phyloP scores from a whole-genome alignment of 148 eudicot genomes.

The Mesembryanthemum crystallinum region DNA sequence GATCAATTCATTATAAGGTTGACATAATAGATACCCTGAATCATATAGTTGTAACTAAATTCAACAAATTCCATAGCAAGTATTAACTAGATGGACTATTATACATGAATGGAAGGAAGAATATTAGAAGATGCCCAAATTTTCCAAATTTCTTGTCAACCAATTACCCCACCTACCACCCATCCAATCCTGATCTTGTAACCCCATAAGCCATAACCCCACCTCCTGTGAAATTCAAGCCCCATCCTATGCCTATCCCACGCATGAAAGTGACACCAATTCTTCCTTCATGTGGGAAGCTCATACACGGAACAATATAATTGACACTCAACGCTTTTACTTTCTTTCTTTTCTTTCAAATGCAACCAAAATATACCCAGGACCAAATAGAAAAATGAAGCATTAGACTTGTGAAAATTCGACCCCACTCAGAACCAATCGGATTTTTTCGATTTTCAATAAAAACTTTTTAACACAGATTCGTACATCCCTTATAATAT shows the following conservation, averaged over 20 bases:
- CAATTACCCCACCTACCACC: not conserved
- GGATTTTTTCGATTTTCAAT: too few relatives aligned
- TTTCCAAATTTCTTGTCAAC: not conserved
- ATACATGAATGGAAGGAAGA: not conserved
- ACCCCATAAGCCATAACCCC: too few relatives aligned
- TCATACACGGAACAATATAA: not conserved
- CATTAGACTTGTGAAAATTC: too few relatives aligned
- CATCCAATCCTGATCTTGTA: not conserved
- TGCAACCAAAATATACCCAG: not conserved
- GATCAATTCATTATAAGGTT: not conserved
- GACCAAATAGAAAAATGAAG: too few relatives aligned
- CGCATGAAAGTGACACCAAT: conserved; percentile 1
- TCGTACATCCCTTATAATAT: too few relatives aligned
- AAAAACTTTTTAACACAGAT: too few relatives aligned
- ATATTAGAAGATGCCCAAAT: not conserved
- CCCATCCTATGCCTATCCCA: not conserved
- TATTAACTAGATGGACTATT: not conserved
- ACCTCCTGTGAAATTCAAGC: not conserved
- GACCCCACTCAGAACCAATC: too few relatives aligned
- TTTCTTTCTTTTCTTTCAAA: not conserved
- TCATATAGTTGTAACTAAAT: too few relatives aligned
- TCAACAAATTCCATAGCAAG: not conserved
- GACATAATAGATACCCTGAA: not conserved
- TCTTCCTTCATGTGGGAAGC: conserved; percentile 7
- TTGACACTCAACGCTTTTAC: not conserved